These are phyloP conservation scores for Sclerotinia nivalis DNA, from an alignment of 2,329 filamentous ascomycete genomes.

Conservation along the genomic window DNA sequence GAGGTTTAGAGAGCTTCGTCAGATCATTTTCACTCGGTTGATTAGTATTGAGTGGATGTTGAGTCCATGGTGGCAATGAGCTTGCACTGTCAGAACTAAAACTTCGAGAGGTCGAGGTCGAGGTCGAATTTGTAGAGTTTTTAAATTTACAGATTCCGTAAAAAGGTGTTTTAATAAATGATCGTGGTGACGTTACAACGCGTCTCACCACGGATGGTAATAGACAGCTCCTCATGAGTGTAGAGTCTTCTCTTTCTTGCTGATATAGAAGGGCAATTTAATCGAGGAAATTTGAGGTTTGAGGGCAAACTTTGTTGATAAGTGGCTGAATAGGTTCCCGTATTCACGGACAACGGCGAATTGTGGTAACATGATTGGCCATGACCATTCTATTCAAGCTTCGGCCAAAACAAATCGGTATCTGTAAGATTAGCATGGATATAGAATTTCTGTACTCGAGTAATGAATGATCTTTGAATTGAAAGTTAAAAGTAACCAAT, in stretches of 20 bases:
- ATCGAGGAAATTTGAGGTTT: not conserved
- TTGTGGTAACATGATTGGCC: not conserved
- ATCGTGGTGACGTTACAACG: not conserved
- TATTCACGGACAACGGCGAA: constrained; percentile 3
- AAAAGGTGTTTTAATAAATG: not conserved
- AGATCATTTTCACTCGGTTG: not conserved
- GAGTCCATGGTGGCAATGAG: constrained; percentile 15
- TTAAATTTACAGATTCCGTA: not conserved
- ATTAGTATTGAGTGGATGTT: constrained; percentile 12
- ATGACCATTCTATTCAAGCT: not conserved
- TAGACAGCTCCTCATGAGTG: constrained; percentile 8
- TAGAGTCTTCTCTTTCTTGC: not conserved
- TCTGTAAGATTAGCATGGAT: too few relatives aligned
- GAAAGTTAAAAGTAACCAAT: not conserved
- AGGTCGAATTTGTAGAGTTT: not conserved
- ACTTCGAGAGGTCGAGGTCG: not conserved
- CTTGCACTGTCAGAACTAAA: constrained; percentile 13
- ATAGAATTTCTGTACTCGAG: not conserved
- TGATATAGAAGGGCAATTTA: not conserved
- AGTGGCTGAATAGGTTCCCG: not conserved
- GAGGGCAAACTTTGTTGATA: not conserved
- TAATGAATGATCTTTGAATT: not conserved
- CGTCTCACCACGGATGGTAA: constrained; percentile 6
- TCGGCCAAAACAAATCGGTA: too few relatives aligned
- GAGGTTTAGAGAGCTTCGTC: not conserved